Evolutionary conservation across 441 rosid genomes (phyloP).

Genomic region (Omphalea diandra): DNA sequence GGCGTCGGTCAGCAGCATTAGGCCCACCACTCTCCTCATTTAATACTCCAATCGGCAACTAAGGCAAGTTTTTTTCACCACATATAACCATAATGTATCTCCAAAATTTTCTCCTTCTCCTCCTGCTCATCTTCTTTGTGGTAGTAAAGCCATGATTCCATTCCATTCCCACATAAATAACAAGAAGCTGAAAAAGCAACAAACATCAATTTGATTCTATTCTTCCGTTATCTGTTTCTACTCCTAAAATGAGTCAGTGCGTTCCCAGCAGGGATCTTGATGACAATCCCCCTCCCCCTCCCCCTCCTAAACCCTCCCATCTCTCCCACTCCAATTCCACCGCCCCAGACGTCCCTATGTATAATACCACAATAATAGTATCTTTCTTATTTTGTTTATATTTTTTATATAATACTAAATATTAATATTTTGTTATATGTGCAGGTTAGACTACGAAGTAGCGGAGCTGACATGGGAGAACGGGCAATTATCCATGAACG

Average conservation of each 20-base stretch:
- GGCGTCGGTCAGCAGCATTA: no score
- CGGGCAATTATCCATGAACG: constrained; percentile 80
- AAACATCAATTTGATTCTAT: background rate
- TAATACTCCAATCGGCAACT: background rate
- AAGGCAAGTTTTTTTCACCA: background rate
- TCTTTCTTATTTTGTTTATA: background rate
- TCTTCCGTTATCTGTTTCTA: background rate
- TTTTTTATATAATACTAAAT: background rate
- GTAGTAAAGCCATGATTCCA: no score
- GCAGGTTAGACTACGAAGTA: constrained; percentile 72
- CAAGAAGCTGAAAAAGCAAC: background rate
- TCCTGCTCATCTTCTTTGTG: no score
- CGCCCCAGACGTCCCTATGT: constrained; percentile 49
- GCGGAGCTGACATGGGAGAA: constrained; percentile 96
- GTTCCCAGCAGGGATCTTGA: constrained; percentile 74
- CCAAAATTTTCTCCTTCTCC: background rate
- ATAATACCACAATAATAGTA: no score
- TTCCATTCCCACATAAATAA: constrained; percentile 13
- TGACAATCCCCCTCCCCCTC: constrained; percentile 37
- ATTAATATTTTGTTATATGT: background rate
- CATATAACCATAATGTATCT: constrained; percentile 7
- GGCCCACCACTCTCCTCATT: constrained; percentile 1
- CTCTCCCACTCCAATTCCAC: constrained; percentile 40
- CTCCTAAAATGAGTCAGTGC: constrained; percentile 64
- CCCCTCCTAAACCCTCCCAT: constrained; percentile 29